Conservation (phyloP, 2,329 filamentous ascomycete species). For the Colletotrichum noveboracense region DNA sequence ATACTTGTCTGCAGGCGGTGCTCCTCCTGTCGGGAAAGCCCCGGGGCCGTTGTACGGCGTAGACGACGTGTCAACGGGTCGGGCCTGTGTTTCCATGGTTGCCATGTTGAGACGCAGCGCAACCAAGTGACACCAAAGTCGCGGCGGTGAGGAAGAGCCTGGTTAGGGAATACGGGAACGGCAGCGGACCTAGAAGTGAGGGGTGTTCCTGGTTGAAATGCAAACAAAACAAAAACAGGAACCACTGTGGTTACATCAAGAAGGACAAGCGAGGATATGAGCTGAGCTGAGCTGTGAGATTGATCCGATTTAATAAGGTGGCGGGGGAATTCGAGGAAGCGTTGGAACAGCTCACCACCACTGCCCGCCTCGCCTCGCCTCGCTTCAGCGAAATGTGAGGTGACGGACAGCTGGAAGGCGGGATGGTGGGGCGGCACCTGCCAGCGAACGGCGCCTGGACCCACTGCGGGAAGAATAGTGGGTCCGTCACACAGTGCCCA, state of each 20-base stretch:
- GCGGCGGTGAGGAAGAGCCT: constrained; percentile 2
- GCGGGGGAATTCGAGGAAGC: constrained; percentile 1
- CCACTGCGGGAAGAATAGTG: constrained; percentile 10
- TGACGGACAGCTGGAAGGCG: constrained; percentile 3
- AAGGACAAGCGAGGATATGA: not conserved
- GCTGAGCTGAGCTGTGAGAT: not conserved
- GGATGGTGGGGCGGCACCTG: not conserved
- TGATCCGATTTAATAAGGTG: constrained; percentile 3
- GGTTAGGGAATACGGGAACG: not conserved
- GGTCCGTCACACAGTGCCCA: not conserved
- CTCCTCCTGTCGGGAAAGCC: not conserved
- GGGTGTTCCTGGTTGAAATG: not conserved
- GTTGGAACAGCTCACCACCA: constrained; percentile 1
- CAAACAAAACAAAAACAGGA: not conserved
- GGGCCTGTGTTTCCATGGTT: not conserved
- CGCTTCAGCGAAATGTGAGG: not conserved
- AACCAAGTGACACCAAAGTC: not conserved
- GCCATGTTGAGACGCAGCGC: not conserved
- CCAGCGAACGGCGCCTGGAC: constrained; percentile 4
- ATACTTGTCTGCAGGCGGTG: not conserved
- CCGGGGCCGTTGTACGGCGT: constrained; percentile 3
- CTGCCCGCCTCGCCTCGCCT: not conserved
- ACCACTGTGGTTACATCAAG: not conserved
- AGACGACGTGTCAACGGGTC: not conserved
- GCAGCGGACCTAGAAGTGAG: not conserved